Evolutionary conservation across 148 eudicot genomes (phyloP), one percentile per base, ranked within the genome.

Genomic region (Rhododendron kiyosumense): DNA sequence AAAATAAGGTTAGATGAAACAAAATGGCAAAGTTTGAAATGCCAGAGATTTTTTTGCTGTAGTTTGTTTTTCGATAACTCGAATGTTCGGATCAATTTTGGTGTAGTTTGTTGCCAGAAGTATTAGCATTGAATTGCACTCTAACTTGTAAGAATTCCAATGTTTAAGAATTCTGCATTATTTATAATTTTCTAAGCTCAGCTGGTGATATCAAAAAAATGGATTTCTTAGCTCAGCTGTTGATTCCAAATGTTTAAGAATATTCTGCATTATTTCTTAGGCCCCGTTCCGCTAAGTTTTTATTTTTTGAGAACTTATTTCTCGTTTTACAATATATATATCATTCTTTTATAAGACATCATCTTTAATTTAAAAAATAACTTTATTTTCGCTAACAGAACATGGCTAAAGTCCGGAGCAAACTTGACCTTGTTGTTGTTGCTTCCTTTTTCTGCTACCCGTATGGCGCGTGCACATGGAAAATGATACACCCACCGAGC

Each of bases 31-130:
- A 85, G 80, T 51, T 88, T 86, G 85, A 86, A 85, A 81, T 83
- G 84, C 28, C 67, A 71, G 12, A 7, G 63, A 9, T 24, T 20
- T 22, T 78, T 24, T 59, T 32, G 12, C 8, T 78, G 0, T n/a
- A n/a, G 12, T 59, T 36, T 77, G 20, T 14, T 52, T 14, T 52
- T 52, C 57, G 5, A 46, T 52, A 13, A 52, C 5, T 52, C 57
- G 18, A 4, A 3, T 52, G 57, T 52, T 52, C 4, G 4, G 5
- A 52, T 4, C 57, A 52, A 15, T 84, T 73, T 78, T 84, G 83
- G 24, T 87, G 87, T 88, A 85, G 83, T 85, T 83, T 59, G 90
- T 88, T 89, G 6, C n/a, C 69, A 11, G 84, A 88, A 88, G 89
- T 79, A 84, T 79, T 84, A 54, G 84, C 91, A 88, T 87, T 85